phyloP scores from a whole-genome alignment of 768 basidiomycete species.

The Heimioporus sp. region DNA sequence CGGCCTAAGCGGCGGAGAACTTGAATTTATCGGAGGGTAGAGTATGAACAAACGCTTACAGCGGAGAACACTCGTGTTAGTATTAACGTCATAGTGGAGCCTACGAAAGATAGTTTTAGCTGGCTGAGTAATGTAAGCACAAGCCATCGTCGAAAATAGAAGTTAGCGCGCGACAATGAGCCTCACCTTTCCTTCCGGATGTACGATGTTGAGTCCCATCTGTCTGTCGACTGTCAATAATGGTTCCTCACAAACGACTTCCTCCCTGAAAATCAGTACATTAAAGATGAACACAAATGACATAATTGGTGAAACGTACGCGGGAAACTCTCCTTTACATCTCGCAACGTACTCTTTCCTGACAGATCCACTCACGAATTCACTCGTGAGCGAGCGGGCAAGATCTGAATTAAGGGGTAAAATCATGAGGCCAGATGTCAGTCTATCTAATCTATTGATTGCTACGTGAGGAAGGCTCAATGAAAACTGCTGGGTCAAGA shows the following conservation, averaged over 20 bases:
- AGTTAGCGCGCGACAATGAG: not conserved
- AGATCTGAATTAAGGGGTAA: conserved; percentile 71
- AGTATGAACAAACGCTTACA: conserved; percentile 45
- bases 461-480: conserved; percentile 46
- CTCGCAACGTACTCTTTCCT: conserved; percentile 93
- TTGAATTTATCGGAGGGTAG: conserved; percentile 1
- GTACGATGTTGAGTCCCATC: conserved; percentile 95
- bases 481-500: not conserved
- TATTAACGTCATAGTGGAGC: conserved; percentile 74
- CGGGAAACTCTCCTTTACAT: conserved; percentile 81
- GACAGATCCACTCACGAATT: conserved; percentile 81
- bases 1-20: conserved; percentile 47
- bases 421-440: conserved; percentile 96
- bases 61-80: conserved; percentile 82
- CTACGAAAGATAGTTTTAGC: conserved; percentile 89
- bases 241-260: conserved; percentile 82
- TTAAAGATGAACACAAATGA: not conserved
- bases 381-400: conserved; percentile 68
- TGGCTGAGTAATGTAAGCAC: conserved; percentile 42
- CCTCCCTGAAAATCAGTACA: conserved; percentile 48
- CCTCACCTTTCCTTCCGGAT: conserved; percentile 88
- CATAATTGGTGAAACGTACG: conserved; percentile 46
- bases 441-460: conserved; percentile 88
- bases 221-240: conserved; percentile 91
- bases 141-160: not conserved